Base-by-base conservation (phyloP, 768 basidiomycete species). In the Chlorophyllum brunneum region DNA sequence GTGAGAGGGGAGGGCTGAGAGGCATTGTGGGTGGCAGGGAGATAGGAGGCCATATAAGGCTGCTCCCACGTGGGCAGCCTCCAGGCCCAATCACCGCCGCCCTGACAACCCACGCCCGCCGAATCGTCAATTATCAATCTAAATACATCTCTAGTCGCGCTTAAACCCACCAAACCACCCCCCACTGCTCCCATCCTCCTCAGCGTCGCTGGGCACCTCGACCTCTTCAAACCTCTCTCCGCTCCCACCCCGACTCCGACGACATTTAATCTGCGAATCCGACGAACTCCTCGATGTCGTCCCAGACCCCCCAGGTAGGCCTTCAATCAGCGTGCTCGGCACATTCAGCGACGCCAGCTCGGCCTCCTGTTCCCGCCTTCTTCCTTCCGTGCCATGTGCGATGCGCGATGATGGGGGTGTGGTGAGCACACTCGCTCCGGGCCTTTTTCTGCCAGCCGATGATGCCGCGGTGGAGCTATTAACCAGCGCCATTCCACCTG, bases 131-230 rank as follows among this genome's bases (percentile, higher is more conserved):
- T n/a, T n/a, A n/a, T n/a, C n/a, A n/a, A n/a, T n/a, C n/a, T n/a
- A n/a, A n/a, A n/a, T n/a, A n/a, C n/a, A n/a, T n/a, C n/a, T n/a
- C n/a, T n/a, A n/a, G n/a, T n/a, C n/a, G n/a, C n/a, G n/a, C n/a
- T n/a, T 55, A 63, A 78, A 74, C 63, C 79, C 71, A 59, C 79
- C 71, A 63, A 83, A 82, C 80, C 81, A 83, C 48, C 77, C 76
- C 48, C 67, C 62, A 26, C 72, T 62, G 55, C 31, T 46, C 7
- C 37, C 52, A n/a, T n/a, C n/a, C n/a, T n/a, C n/a, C n/a, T 89
- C 87, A 11, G 74, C 76, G 56, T 89, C 86, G 51, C 82, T 84
- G 36, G 80, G 80, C n/a, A 83, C 80, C 54, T 84, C 81, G 2
- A 83, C 77, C 67, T 89, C 85, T 58, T 88, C 88, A 56, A 85